phyloP scores from a whole-genome alignment of 495 filamentous ascomycete species.

The Bombardia bombarda region DNA sequence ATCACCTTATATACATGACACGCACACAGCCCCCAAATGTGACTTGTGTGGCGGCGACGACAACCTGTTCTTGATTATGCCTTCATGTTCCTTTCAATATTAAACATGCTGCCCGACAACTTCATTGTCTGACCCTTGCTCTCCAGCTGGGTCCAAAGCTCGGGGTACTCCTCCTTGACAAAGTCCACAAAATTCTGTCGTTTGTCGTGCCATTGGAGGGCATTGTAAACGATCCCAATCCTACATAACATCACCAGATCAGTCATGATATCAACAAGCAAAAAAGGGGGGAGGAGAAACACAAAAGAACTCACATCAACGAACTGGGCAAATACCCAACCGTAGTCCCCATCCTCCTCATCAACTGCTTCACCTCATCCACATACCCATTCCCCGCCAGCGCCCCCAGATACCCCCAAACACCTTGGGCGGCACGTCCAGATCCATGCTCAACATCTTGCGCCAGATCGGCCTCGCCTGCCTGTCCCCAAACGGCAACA shows the following conservation, averaged over 20 bases:
- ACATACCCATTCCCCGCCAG: slow-evolving; percentile 61
- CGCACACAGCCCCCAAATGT: too few species aligned
- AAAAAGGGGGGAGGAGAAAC: neutral
- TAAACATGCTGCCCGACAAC: slow-evolving; percentile 31
- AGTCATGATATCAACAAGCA: neutral
- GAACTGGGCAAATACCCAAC: slow-evolving; percentile 56
- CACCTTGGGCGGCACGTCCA: slow-evolving; percentile 63
- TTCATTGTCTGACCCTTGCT: slow-evolving; percentile 32
- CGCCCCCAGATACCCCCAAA: slow-evolving; percentile 68
- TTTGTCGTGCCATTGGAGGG: slow-evolving; percentile 47
- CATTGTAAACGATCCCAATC: slow-evolving; percentile 66
- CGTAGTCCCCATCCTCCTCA: slow-evolving; percentile 56
- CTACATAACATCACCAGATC: slow-evolving; percentile 34
- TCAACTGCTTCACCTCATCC: slow-evolving; percentile 52
- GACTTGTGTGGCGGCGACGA: too few species aligned
- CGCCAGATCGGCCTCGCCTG: slow-evolving; percentile 67
- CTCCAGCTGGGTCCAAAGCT: slow-evolving; percentile 57
- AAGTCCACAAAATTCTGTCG: slow-evolving; percentile 66
- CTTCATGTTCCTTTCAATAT: slow-evolving; percentile 33
- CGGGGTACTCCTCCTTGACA: slow-evolving; percentile 58
- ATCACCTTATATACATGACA: too few species aligned
- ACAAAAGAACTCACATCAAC: slow-evolving; percentile 55
- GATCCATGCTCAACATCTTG: slow-evolving; percentile 63
- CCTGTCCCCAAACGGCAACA: slow-evolving; percentile 45
- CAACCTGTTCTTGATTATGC: slow-evolving; percentile 21